A percentile compares a stretch with the other conserved stretches of the same genome.
Evolutionary conservation across 768 basidiomycete species (phyloP).

Genomic region (Coprinopsis sp.): DNA sequence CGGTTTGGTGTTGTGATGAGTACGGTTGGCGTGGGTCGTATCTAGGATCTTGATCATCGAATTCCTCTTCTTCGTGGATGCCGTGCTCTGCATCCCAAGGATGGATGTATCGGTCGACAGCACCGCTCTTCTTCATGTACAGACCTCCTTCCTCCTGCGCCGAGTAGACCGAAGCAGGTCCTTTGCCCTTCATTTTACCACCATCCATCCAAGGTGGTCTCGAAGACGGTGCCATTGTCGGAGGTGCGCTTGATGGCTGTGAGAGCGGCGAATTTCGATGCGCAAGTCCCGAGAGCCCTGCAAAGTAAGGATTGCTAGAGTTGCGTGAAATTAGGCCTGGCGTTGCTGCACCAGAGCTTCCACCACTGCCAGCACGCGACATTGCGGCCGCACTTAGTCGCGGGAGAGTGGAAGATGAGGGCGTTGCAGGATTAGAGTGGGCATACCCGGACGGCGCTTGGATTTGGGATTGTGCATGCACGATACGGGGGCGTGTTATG

Average conservation of each 20-base stretch:
- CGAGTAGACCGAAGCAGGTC: background rate
- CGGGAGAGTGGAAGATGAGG: conserved; percentile 15
- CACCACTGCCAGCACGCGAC: conserved; percentile 8
- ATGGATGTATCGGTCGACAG: background rate
- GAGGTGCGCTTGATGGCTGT: conserved; percentile 1
- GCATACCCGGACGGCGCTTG: conserved; percentile 33
- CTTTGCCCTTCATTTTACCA: background rate
- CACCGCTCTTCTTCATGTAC: background rate
- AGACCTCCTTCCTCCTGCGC: conserved; percentile 5
- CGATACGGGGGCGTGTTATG: conserved; percentile 78
- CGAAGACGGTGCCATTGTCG: background rate
- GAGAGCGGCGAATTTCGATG: background rate
- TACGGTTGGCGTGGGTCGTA: no score
- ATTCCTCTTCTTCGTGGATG: conserved; percentile 1
- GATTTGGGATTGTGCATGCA: conserved; percentile 80
- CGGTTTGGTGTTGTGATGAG: background rate
- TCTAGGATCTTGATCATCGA: conserved; percentile 1
- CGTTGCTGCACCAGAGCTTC: conserved; percentile 19
- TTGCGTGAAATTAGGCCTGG: conserved; percentile 24
- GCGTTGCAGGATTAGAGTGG: conserved; percentile 15
- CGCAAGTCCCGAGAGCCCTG: conserved; percentile 1
- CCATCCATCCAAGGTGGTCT: background rate
- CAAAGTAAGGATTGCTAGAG: conserved; percentile 23
- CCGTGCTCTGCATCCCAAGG: background rate
- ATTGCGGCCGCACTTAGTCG: conserved; percentile 6